phyloP scores from a whole-genome alignment of 2,329 filamentous ascomycete genomes.

The Leptosphaerulina australis region DNA sequence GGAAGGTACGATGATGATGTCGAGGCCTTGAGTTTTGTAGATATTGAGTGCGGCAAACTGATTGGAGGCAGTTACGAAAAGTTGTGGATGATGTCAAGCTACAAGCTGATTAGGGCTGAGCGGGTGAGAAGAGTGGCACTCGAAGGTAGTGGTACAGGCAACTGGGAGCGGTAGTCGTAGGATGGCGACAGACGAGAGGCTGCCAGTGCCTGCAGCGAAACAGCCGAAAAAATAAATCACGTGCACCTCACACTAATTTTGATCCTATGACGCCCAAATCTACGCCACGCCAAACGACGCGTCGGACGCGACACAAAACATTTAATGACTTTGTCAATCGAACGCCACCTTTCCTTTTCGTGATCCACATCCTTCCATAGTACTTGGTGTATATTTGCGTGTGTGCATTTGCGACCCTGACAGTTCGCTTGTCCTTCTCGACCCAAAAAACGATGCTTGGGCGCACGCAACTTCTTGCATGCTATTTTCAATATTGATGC shows the following conservation, averaged over 20 bases:
- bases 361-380: not conserved
- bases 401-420: conserved; percentile 2
- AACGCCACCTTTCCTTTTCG: not conserved
- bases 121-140: conserved; percentile 21
- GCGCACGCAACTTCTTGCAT: not conserved
- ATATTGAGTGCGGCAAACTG: conserved; percentile 33
- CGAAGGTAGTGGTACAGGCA: conserved; percentile 27
- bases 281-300: conserved; percentile 11
- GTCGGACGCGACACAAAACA: conserved; percentile 12
- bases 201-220: conserved; percentile 17
- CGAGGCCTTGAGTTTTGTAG: conserved; percentile 34
- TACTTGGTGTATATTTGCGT: not conserved
- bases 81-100: conserved; percentile 27
- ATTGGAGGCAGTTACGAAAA: conserved; percentile 31
- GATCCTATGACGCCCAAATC: conserved; percentile 11
- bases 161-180: conserved; percentile 25
- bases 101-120: conserved; percentile 27
- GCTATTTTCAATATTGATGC: conserved; percentile 2
- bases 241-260: conserved; percentile 17
- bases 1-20: conserved; percentile 30
- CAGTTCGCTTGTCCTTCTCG: conserved; percentile 1
- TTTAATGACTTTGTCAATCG: not conserved
- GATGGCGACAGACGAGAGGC: conserved; percentile 17
- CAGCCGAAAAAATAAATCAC: conserved; percentile 9
- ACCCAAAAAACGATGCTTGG: conserved; percentile 2